Percentiles rank a stretch among this genome's conserved stretches.
Evolutionary conservation across 768 basidiomycete genomes (phyloP).

Genomic region (Boletus coccyginus): DNA sequence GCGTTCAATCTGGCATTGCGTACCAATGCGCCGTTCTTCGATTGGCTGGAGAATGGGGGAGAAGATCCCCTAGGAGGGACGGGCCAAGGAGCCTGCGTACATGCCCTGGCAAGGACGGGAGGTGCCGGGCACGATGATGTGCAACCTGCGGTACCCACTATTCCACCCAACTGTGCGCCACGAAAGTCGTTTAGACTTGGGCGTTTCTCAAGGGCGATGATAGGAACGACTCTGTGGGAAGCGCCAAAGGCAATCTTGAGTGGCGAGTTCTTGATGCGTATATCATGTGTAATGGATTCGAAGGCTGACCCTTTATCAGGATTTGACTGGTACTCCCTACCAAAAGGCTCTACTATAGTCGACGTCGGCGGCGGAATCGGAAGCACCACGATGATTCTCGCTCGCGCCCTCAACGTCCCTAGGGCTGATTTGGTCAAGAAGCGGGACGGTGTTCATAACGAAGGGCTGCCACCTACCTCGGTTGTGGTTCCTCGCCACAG

Average conservation of each 20-base stretch:
- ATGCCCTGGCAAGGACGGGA: background rate
- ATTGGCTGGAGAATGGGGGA: slow-evolving; percentile 67
- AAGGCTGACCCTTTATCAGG: slow-evolving; percentile 33
- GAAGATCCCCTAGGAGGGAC: slow-evolving; percentile 28
- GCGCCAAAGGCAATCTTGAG: slow-evolving; percentile 55
- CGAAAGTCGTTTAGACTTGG: slow-evolving; percentile 53
- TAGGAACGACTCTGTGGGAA: slow-evolving; percentile 70
- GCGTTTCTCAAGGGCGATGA: slow-evolving; percentile 76
- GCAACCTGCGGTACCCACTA: background rate
- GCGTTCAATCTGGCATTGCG: slow-evolving; percentile 76
- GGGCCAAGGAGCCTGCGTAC: slow-evolving; percentile 16
- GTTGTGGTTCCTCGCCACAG: background rate
- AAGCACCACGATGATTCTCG: slow-evolving; percentile 44
- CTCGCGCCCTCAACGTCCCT: slow-evolving; percentile 32
- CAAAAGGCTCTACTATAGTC: slow-evolving; percentile 49
- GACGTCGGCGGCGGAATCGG: slow-evolving; percentile 76
- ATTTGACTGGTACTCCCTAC: slow-evolving; percentile 56
- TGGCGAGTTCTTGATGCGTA: slow-evolving; percentile 35
- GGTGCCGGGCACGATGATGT: background rate
- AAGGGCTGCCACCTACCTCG: background rate
- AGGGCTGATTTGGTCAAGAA: background rate
- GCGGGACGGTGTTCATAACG: background rate
- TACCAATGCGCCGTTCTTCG: slow-evolving; percentile 54
- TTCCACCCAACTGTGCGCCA: background rate
- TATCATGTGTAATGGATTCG: background rate